A percentile compares a stretch with the other conserved stretches of the same genome.
Evolutionary conservation across 2,329 filamentous ascomycete species (phyloP).

Genomic region (Blastomyces parvus): DNA sequence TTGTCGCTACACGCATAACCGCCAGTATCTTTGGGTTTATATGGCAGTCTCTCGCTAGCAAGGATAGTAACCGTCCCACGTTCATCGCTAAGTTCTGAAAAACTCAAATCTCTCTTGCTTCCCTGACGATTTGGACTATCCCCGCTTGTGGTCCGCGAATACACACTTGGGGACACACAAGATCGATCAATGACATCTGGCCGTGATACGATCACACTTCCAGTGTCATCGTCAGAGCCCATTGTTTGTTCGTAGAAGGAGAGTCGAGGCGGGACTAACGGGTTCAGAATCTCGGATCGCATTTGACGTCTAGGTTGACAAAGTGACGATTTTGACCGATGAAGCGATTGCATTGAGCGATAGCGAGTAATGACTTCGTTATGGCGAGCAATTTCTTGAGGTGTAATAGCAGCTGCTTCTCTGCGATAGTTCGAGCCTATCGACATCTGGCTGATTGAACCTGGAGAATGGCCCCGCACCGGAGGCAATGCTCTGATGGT

Average conservation of each 20-base stretch:
- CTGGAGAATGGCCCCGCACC: not conserved
- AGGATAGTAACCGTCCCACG: conserved; percentile 20
- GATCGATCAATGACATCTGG: not conserved
- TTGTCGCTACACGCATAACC: conserved; percentile 3
- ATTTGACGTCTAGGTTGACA: conserved; percentile 10
- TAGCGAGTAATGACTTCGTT: conserved; percentile 14
- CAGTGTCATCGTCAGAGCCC: conserved; percentile 13
- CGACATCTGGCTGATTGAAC: conserved; percentile 7
- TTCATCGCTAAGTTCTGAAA: conserved; percentile 14
- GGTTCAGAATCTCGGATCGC: conserved; percentile 10
- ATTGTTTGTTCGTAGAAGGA: conserved; percentile 7
- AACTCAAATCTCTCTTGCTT: conserved; percentile 2
- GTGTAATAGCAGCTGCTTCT: conserved; percentile 10
- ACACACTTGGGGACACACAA: conserved; percentile 25
- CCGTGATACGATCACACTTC: conserved; percentile 14
- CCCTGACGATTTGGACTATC: conserved; percentile 15
- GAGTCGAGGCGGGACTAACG: not conserved
- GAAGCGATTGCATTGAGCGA: conserved; percentile 6
- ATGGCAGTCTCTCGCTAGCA: conserved; percentile 13
- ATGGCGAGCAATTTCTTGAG: conserved; percentile 17
- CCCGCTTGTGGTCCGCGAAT: conserved; percentile 26
- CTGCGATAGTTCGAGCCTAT: conserved; percentile 5
- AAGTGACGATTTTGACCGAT: conserved; percentile 11
- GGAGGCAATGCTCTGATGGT: conserved; percentile 1
- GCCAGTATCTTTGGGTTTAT: conserved; percentile 8